These are phyloP conservation scores for Aquilaria sinensis DNA, from an alignment of 345 rosid species.

Conservation along the genomic window DNA sequence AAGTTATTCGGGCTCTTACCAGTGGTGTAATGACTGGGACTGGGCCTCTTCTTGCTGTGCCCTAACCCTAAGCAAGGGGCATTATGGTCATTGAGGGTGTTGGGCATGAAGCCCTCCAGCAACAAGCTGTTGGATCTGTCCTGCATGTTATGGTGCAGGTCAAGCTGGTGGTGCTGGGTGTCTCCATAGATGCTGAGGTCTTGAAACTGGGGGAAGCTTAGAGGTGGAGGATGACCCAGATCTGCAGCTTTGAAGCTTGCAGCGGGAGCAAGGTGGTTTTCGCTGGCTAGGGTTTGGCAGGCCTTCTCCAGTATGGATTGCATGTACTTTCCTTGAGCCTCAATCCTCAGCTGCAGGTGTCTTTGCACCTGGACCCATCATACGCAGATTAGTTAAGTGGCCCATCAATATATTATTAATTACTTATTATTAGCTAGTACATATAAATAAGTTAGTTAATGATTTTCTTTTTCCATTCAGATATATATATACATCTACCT, in stretches of 20 bases:
- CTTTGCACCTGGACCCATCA: constrained; percentile 65
- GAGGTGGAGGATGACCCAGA: constrained; percentile 44
- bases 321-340: constrained; percentile 99
- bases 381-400: too few relatives aligned
- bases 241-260: constrained; percentile 47
- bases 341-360: constrained; percentile 95
- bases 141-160: constrained; percentile 48
- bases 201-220: constrained; percentile 79
- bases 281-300: constrained; percentile 84
- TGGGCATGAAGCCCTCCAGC: constrained; percentile 40
- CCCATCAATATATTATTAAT: too few relatives aligned
- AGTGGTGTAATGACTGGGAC: constrained; percentile 23
- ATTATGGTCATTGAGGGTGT: constrained; percentile 22
- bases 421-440: too few relatives aligned
- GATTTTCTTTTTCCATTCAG: too few relatives aligned
- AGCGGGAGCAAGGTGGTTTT: constrained; percentile 36
- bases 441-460: too few relatives aligned
- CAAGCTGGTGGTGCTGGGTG: constrained; percentile 16
- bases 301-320: constrained; percentile 95
- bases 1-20: constrained; percentile 65
- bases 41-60: constrained; percentile 49
- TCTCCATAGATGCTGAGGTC: constrained; percentile 88
- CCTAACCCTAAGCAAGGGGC: constrained; percentile 35
- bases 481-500: neutral
- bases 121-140: constrained; percentile 53